Evolutionary conservation across 805 yeast species (phyloP).

Genomic region (Limtongia smithiae): DNA sequence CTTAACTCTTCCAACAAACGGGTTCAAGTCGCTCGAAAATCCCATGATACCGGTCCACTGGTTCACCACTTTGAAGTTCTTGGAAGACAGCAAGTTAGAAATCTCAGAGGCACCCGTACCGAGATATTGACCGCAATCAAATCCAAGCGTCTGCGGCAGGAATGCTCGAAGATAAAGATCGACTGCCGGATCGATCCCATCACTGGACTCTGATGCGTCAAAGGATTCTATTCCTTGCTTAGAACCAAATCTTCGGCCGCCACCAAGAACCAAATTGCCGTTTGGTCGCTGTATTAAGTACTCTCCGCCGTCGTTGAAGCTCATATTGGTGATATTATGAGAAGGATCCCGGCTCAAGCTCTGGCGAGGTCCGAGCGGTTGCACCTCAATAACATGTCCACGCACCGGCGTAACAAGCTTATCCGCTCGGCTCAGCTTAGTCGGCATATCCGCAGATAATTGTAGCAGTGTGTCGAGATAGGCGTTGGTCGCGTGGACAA

Average conservation of each 20-base stretch:
- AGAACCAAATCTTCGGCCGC: conserved; percentile 26
- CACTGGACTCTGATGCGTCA: not conserved
- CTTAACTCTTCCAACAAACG: conserved; percentile 45
- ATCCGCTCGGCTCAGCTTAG: not conserved
- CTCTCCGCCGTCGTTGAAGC: conserved; percentile 21
- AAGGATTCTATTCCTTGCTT: conserved; percentile 9
- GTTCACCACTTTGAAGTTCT: conserved; percentile 13
- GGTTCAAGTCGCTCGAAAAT: conserved; percentile 42
- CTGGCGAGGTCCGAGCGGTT: not conserved
- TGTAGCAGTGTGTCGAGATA: conserved; percentile 29
- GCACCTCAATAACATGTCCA: conserved; percentile 33
- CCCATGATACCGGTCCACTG: conserved; percentile 52
- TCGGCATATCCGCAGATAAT: conserved; percentile 5
- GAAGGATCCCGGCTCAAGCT: conserved; percentile 12
- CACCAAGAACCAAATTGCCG: conserved; percentile 30
- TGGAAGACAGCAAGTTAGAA: conserved; percentile 29
- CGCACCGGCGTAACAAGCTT: conserved; percentile 32
- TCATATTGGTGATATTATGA: conserved; percentile 22
- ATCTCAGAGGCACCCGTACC: conserved; percentile 11
- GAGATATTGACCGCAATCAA: conserved; percentile 37
- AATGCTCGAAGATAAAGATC: conserved; percentile 32
- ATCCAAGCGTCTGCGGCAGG: conserved; percentile 19
- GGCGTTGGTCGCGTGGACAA: conserved; percentile 43
- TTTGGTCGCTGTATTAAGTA: conserved; percentile 25
- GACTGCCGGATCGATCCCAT: conserved; percentile 35